A percentile compares a stretch with the other conserved stretches of the same genome.
Conservation (phyloP, 2,329 filamentous ascomycete species). For the Diaporthe vaccinii region DNA sequence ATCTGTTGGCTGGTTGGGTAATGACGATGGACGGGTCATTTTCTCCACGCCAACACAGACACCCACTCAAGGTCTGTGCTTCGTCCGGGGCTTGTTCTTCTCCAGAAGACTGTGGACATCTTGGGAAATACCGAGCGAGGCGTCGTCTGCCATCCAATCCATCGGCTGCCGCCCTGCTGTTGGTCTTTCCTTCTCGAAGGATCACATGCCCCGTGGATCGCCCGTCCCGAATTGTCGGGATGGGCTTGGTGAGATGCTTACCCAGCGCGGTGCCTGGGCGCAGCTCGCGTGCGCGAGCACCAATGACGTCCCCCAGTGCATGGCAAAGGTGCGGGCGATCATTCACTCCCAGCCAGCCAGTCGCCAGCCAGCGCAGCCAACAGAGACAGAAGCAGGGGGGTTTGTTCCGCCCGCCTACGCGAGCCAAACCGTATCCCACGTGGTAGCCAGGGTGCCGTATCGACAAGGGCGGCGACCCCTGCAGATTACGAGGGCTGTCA, state of each 20-base stretch:
- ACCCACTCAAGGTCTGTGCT: slow-evolving; percentile 27
- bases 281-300: neutral
- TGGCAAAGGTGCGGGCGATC: slow-evolving; percentile 15
- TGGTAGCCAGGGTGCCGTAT: slow-evolving; percentile 5
- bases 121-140: slow-evolving; percentile 29
- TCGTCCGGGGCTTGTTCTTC: neutral
- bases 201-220: slow-evolving; percentile 26
- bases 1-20: slow-evolving; percentile 16
- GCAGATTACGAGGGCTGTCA: slow-evolving; percentile 29
- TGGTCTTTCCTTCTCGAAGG: slow-evolving; percentile 27
- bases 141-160: slow-evolving; percentile 12
- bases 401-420: slow-evolving; percentile 8
- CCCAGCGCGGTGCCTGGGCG: slow-evolving; percentile 21
- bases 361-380: neutral
- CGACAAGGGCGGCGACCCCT: slow-evolving; percentile 9
- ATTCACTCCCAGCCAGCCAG: neutral
- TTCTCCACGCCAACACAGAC: slow-evolving; percentile 27
- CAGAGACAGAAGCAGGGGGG: neutral
- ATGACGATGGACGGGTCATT: neutral
- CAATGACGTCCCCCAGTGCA: slow-evolving; percentile 21
- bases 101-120: slow-evolving; percentile 16
- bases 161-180: slow-evolving; percentile 13
- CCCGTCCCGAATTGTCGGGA: slow-evolving; percentile 27
- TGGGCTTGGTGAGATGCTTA: slow-evolving; percentile 27
- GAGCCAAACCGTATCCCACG: slow-evolving; percentile 31